These are phyloP conservation scores for Auricularia heimuer DNA, from an alignment of 768 basidiomycete genomes.

Conservation along the genomic window DNA sequence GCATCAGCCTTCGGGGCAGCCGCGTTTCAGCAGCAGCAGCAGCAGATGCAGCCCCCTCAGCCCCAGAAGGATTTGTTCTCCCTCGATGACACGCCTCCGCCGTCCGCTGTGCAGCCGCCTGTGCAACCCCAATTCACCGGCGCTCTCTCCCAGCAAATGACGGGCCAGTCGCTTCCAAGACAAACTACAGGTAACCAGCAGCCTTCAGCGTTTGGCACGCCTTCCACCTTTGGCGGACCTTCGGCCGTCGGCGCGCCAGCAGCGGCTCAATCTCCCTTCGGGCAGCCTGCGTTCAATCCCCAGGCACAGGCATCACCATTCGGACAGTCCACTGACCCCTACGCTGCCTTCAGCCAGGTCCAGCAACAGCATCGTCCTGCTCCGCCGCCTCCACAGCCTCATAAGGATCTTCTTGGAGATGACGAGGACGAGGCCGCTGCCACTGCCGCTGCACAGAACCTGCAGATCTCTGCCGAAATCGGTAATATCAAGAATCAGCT, in stretches of 20 bases:
- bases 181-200: background rate
- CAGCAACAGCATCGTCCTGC: background rate
- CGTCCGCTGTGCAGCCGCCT: constrained; percentile 14
- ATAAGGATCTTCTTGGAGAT: constrained; percentile 59
- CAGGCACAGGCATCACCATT: constrained; percentile 40
- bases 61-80: constrained; percentile 27
- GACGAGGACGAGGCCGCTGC: constrained; percentile 48
- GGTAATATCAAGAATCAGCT: constrained; percentile 83
- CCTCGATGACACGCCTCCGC: constrained; percentile 31
- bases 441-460: constrained; percentile 39
- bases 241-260: background rate
- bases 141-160: background rate
- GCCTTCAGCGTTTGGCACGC: background rate
- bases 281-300: constrained; percentile 10
- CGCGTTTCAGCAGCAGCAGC: constrained; percentile 28
- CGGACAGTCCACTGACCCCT: constrained; percentile 22
- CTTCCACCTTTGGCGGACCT: background rate
- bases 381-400: constrained; percentile 2
- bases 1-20: constrained; percentile 1
- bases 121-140: constrained; percentile 3
- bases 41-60: constrained; percentile 16
- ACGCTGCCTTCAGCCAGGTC: constrained; percentile 1
- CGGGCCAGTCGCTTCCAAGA: background rate
- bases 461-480: constrained; percentile 71
- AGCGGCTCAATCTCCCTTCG: background rate